phyloP scores from a whole-genome alignment of 2,329 filamentous ascomycete species.

The Orbilia javanica region DNA sequence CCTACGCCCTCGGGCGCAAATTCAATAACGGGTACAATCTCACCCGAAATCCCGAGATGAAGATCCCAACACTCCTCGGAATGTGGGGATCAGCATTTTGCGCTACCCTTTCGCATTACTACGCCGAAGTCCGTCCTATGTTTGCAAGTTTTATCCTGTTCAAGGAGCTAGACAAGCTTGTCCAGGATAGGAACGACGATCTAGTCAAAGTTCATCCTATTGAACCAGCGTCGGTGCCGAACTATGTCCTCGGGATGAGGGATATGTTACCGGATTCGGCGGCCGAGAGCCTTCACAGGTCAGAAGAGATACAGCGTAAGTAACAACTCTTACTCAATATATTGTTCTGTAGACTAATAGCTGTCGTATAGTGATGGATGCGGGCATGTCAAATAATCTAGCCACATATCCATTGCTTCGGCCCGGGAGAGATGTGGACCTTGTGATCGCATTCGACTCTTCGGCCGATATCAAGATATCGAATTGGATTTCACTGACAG shows the following conservation, averaged over 20 bases:
- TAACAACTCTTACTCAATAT: background rate
- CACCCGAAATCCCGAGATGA: conserved; percentile 81
- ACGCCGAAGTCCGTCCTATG: conserved; percentile 89
- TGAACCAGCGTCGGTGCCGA: conserved; percentile 89
- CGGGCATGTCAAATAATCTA: conserved; percentile 98
- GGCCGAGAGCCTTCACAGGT: conserved; percentile 80
- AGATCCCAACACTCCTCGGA: conserved; percentile 85
- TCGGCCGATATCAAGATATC: conserved; percentile 92
- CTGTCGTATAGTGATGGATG: conserved; percentile 70
- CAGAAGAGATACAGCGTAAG: conserved; percentile 65
- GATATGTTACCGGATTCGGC: conserved; percentile 79
- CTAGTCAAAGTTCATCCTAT: conserved; percentile 94
- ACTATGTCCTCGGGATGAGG: conserved; percentile 86
- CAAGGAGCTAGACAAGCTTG: conserved; percentile 80
- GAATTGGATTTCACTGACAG: conserved; percentile 94
- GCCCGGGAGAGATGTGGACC: conserved; percentile 86
- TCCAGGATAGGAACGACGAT: conserved; percentile 84
- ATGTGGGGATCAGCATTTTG: conserved; percentile 98
- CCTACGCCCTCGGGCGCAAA: conserved; percentile 87
- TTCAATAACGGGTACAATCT: conserved; percentile 80
- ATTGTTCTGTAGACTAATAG: background rate
- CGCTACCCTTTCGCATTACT: conserved; percentile 94
- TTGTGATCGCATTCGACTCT: conserved; percentile 92
- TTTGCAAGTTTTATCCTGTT: conserved; percentile 81
- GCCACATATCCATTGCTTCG: conserved; percentile 94